These are phyloP conservation scores for Trichosanthes truncata DNA, from an alignment of 306 rosid genomes.

Conservation along the genomic window DNA sequence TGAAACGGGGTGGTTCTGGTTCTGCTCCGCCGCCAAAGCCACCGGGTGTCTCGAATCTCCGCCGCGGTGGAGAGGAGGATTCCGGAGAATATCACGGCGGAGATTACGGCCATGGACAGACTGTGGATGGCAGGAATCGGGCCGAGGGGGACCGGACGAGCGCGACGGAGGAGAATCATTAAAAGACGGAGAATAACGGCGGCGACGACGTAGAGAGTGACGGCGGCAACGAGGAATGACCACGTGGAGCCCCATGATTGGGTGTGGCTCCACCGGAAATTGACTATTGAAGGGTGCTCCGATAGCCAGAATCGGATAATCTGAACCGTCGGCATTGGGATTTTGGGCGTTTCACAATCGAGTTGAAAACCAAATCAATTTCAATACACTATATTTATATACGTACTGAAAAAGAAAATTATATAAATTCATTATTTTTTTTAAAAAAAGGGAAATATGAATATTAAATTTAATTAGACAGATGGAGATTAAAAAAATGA, in stretches of 20 bases:
- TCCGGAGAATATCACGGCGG: slow-evolving; percentile 53
- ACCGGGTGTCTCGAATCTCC: slow-evolving; percentile 75
- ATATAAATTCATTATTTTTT: background rate
- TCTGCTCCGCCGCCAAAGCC: slow-evolving; percentile 74
- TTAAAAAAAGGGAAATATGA: background rate
- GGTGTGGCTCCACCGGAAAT: slow-evolving; percentile 67
- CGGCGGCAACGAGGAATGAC: slow-evolving; percentile 62
- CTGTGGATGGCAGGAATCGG: slow-evolving; percentile 68
- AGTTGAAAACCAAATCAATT: background rate
- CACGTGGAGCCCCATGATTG: slow-evolving; percentile 80
- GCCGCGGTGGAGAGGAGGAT: slow-evolving; percentile 52
- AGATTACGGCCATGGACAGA: slow-evolving; percentile 50
- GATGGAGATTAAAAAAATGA: too few species aligned
- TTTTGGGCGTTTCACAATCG: background rate
- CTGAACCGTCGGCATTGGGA: background rate
- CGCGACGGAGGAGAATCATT: slow-evolving; percentile 21
- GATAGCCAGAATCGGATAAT: slow-evolving; percentile 47
- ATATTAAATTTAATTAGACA: background rate
- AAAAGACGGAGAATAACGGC: slow-evolving; percentile 42
- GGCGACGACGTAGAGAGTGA: slow-evolving; percentile 29
- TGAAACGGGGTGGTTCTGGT: slow-evolving; percentile 56
- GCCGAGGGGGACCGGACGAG: slow-evolving; percentile 48
- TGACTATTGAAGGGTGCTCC: slow-evolving; percentile 68
- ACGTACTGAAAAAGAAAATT: background rate
- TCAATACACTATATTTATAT: background rate